Conservation (phyloP, 768 basidiomycete genomes). For the Termitomyces sp. region DNA sequence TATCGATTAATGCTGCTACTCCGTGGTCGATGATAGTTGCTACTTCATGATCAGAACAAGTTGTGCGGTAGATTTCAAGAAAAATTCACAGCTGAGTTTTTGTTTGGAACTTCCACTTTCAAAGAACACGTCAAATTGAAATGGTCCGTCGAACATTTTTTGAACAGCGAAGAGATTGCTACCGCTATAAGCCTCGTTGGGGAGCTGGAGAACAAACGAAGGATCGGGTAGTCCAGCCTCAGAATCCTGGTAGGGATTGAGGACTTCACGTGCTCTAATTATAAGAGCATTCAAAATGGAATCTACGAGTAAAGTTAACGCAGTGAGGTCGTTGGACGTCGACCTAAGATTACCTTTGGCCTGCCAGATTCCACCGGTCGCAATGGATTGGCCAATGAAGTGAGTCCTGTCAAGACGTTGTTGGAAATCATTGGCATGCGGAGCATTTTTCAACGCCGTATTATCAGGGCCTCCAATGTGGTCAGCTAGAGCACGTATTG, state of each 20-base stretch:
- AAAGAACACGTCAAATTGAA: constrained; percentile 87
- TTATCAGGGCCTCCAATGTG: constrained; percentile 51
- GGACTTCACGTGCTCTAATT: constrained; percentile 46
- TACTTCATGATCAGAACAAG: constrained; percentile 20
- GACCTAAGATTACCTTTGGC: constrained; percentile 55
- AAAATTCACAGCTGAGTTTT: constrained; percentile 54
- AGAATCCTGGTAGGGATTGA: constrained; percentile 50
- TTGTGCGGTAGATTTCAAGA: neutral
- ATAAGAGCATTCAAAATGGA: constrained; percentile 56
- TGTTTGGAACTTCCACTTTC: constrained; percentile 69
- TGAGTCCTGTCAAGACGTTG: constrained; percentile 66
- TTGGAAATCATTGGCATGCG: constrained; percentile 50
- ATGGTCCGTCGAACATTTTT: constrained; percentile 77
- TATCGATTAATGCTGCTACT: constrained; percentile 54
- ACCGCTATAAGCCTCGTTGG: constrained; percentile 64
- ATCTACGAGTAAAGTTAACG: constrained; percentile 34
- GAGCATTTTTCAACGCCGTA: constrained; percentile 44
- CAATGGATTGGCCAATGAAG: constrained; percentile 56
- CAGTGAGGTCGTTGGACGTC: neutral
- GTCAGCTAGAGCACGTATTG: neutral
- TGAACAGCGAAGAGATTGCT: constrained; percentile 88
- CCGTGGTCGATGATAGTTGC: constrained; percentile 64
- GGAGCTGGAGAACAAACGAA: constrained; percentile 69
- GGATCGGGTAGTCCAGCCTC: constrained; percentile 61
- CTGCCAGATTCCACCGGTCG: constrained; percentile 70